Evolutionary conservation across 2,329 filamentous ascomycete genomes (phyloP).

Genomic region (Colletotrichum spinosum): DNA sequence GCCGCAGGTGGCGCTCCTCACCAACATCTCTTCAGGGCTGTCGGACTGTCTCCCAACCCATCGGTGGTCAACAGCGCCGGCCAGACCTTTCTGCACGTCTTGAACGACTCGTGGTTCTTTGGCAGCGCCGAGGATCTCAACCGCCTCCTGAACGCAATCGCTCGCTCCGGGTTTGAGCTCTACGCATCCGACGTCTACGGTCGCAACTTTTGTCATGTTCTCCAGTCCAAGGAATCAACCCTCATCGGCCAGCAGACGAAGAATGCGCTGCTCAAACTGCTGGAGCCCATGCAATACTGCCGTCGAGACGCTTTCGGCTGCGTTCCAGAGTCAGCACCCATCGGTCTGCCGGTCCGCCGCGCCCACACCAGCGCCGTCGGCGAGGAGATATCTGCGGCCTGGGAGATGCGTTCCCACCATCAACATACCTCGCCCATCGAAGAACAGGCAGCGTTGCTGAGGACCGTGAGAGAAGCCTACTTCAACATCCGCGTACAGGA

Average conservation of each 20-base stretch:
- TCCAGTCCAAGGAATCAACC: conserved; percentile 43
- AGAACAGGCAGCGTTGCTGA: conserved; percentile 50
- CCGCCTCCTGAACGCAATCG: conserved; percentile 42
- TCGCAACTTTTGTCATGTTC: conserved; percentile 63
- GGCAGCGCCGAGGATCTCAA: conserved; percentile 42
- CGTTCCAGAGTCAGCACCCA: conserved; percentile 39
- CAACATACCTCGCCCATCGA: conserved; percentile 19
- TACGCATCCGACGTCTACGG: conserved; percentile 61
- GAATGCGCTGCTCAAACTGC: conserved; percentile 49
- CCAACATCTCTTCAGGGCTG: conserved; percentile 44
- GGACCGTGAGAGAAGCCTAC: conserved; percentile 49
- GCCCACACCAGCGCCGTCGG: conserved; percentile 33
- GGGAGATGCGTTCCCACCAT: conserved; percentile 10
- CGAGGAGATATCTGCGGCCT: conserved; percentile 18
- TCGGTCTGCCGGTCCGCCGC: conserved; percentile 38
- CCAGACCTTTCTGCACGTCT: conserved; percentile 62
- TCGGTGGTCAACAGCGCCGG: conserved; percentile 53
- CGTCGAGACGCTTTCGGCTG: conserved; percentile 63
- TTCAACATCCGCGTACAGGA: conserved; percentile 52
- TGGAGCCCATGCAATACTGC: conserved; percentile 46
- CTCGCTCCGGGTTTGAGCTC: conserved; percentile 45
- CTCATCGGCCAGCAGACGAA: conserved; percentile 45
- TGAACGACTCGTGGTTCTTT: conserved; percentile 50
- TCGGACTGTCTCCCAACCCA: conserved; percentile 36
- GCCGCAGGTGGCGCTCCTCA: conserved; percentile 50